Percentiles rank a stretch among this genome's conserved stretches.
Conservation (phyloP, 108 stramenopile genomes). For the Nitzschia sp. region DNA sequence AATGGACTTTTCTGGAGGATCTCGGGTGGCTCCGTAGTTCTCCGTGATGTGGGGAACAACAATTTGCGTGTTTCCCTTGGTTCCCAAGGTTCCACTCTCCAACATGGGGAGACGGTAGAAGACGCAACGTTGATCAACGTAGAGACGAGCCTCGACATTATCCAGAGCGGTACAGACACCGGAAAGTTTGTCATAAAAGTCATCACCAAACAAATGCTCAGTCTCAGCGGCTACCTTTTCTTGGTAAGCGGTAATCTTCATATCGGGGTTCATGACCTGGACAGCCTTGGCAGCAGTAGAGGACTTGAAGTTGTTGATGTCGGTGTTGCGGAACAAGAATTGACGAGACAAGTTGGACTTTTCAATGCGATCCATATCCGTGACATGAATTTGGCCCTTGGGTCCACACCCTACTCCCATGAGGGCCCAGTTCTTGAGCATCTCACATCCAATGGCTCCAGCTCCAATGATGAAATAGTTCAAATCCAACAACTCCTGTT, state of each 20-base stretch:
- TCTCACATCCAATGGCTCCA: slow-evolving; percentile 99
- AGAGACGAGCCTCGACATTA: slow-evolving; percentile 97
- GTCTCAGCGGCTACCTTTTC: slow-evolving; percentile 92
- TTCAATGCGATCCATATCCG: slow-evolving; percentile 99
- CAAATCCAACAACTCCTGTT: slow-evolving; percentile 69
- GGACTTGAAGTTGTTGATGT: slow-evolving; percentile 94
- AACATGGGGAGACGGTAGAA: slow-evolving; percentile 97
- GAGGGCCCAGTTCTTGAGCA: slow-evolving; percentile 99
- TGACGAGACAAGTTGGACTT: slow-evolving; percentile 95
- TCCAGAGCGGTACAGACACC: slow-evolving; percentile 98
- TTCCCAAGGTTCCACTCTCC: slow-evolving; percentile 97
- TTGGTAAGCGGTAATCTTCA: slow-evolving; percentile 88
- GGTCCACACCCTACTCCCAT: slow-evolving; percentile 93
- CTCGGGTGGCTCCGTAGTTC: slow-evolving; percentile 96
- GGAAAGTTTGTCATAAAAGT: slow-evolving; percentile 91
- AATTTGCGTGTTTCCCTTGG: slow-evolving; percentile 97
- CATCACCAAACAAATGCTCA: slow-evolving; percentile 94
- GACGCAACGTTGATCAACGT: slow-evolving; percentile 95
- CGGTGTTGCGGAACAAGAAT: slow-evolving; percentile 94
- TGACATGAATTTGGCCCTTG: slow-evolving; percentile 85
- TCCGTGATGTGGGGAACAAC: slow-evolving; percentile 97
- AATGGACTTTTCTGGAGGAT: slow-evolving; percentile 97
- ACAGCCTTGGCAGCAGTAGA: slow-evolving; percentile 87
- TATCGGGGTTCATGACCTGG: slow-evolving; percentile 84
- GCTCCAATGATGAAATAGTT: slow-evolving; percentile 96